Percentiles rank a stretch among this genome's conserved stretches.
Evolutionary conservation across 495 filamentous ascomycete genomes (phyloP).

Genomic region (Hypoxylon fuscum): DNA sequence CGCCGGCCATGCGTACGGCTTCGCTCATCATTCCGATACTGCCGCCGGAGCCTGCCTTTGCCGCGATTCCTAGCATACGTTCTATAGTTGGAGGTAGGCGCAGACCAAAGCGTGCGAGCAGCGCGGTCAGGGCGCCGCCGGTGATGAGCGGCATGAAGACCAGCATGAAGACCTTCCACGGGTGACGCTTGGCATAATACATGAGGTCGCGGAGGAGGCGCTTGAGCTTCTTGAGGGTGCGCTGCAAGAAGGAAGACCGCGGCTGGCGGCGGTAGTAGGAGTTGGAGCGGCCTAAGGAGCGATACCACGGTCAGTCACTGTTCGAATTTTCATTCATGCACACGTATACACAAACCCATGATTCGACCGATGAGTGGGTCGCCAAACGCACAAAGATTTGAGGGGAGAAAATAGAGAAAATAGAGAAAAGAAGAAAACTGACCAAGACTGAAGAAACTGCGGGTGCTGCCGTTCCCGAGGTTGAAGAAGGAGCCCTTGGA

Average conservation of each 20-base stretch:
- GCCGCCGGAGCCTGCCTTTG: constrained; percentile 58
- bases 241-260: constrained; percentile 76
- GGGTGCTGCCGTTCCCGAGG: constrained; percentile 53
- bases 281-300: constrained; percentile 56
- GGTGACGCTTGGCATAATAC: constrained; percentile 79
- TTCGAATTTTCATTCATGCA: background rate
- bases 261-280: constrained; percentile 79
- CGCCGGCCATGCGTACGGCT: constrained; percentile 55
- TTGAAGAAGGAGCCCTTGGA: constrained; percentile 64
- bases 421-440: constrained; percentile 45
- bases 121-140: constrained; percentile 76
- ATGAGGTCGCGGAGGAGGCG: constrained; percentile 77
- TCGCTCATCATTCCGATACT: constrained; percentile 63
- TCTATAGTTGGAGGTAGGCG: constrained; percentile 69
- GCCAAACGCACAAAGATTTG: constrained; percentile 66
- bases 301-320: background rate
- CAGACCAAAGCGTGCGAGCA: constrained; percentile 79
- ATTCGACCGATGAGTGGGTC: constrained; percentile 49
- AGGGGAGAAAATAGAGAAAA: constrained; percentile 63
- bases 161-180: constrained; percentile 83
- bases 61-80: constrained; percentile 64
- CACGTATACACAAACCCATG: background rate
- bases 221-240: constrained; percentile 73
- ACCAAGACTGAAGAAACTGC: constrained; percentile 60
- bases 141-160: constrained; percentile 86